A percentile compares a stretch with the other conserved stretches of the same genome.
phyloP scores from a whole-genome alignment of 2,329 filamentous ascomycete genomes.

The Diaporthe destruens region DNA sequence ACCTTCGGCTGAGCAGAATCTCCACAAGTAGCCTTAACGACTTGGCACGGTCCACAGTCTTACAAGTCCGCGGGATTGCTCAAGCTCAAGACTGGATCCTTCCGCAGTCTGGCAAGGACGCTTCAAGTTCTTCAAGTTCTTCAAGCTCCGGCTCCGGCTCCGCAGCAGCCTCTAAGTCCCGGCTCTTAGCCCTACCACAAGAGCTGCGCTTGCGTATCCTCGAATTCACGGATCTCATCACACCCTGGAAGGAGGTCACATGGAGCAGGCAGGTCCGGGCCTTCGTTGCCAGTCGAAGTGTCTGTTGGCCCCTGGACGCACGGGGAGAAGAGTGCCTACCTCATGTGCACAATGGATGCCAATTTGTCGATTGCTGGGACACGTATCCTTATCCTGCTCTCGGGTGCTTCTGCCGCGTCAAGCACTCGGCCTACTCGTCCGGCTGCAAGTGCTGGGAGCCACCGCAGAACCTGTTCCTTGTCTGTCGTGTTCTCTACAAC shows the following conservation, averaged over 20 bases:
- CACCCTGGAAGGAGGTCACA: conserved; percentile 39
- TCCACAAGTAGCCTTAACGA: not conserved
- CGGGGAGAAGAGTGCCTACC: not conserved
- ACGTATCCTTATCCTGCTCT: too few species aligned
- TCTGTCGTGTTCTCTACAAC: conserved; percentile 37
- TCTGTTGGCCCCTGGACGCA: not conserved
- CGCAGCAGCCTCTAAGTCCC: not conserved
- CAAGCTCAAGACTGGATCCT: not conserved
- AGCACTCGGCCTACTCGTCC: conserved; percentile 29
- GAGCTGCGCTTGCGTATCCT: conserved; percentile 41
- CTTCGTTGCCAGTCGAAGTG: not conserved
- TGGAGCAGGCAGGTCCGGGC: conserved; percentile 35
- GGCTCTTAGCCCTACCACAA: conserved; percentile 27
- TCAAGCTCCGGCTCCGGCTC: not conserved
- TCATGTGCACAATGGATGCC: not conserved
- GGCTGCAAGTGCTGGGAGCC: conserved; percentile 40
- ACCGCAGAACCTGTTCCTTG: conserved; percentile 37
- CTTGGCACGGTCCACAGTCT: not conserved
- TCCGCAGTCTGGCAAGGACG: not conserved
- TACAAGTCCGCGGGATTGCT: not conserved
- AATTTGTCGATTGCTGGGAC: not conserved
- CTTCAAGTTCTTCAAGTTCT: not conserved
- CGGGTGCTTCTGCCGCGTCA: conserved; percentile 41
- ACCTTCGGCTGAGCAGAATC: not conserved
- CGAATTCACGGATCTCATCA: conserved; percentile 42